Evolutionary conservation across 768 basidiomycete species (phyloP), one percentile per base, ranked within the genome.

Genomic region (Tulasnella calospora): DNA sequence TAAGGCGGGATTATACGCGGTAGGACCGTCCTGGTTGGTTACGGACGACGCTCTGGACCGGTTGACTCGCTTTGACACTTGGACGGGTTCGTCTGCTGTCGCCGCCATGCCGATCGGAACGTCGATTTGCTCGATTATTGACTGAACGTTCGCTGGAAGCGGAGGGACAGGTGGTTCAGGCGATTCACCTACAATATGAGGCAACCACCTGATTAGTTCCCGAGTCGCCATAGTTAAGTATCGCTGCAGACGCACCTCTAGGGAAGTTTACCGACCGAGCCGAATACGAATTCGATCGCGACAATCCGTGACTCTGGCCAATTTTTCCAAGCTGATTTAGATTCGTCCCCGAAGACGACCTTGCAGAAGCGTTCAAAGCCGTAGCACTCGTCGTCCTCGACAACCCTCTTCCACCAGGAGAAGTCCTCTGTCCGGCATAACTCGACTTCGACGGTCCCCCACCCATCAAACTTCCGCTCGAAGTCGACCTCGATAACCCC

Each of bases 151-250:
- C 33, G 51, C 47, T 36, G 75, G 75, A 5, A 76, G 36, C 35
- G 75, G 75, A 12, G 75, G 75, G 3, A 76, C 75, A 33, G 77
- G 71, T 9, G 77, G 77, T 73, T 78, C 77, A 17, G 77, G 77
- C 1, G 77, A 71, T 33, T 46, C 61, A 17, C 61, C 77, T 71
- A 21, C 27, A 72, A 46, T 72, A 41, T 71, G 61, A 13, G 61
- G 15, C 23, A 30, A 15, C 30, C 27, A 15, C 30, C 61, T 17
- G 5, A 12, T 35, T 67, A 27, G 61, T 17, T 67, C 7, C 61
- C 61, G 30, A 57, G 61, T 15, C 6, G 33, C 61, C 30, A 10
- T 30, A 13, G 23, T 30, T n/a, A 57, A 57, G 27, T 13, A 67
- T 67, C 33, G 23, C 30, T 30, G 27, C 19, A 38, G 17, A 72